Base-by-base conservation (phyloP, 2,329 filamentous ascomycete species). In the Trichoderma breve region DNA sequence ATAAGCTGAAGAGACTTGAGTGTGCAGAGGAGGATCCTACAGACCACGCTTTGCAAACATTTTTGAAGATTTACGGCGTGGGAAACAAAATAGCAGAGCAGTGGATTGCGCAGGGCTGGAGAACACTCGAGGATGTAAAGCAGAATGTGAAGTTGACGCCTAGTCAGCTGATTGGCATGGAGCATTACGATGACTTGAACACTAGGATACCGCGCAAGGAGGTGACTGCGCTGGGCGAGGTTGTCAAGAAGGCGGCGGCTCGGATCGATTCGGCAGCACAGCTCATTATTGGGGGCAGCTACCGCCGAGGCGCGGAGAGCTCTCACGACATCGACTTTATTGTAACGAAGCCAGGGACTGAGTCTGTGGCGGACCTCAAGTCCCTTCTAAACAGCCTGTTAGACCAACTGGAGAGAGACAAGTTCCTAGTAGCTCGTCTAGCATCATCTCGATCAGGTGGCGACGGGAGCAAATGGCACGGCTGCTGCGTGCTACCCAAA, bases 281-380 rank as follows among this genome's bases (percentile, higher is more conserved):
- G 79, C 83, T 93, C 71, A 92, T 94, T 62, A 87, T 97, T 62
- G 91, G 92, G 60, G 95, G 95, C 1, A 97, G 93, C 72, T 98
- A 97, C 79, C 89, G 95, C 28, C 89, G 95, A 34, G 95, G 95
- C 21, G 88, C 93, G 4, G 81, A 86, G 34, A 87, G 87, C 66
- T 96, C 90, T 7, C 90, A 93, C 3, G 95, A 98, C 78, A 92
- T 98, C 71, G 95, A 98, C 79, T 85, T 95, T 53, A 89, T 98
- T 73, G 87, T 98, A 73, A 97, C 93, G 1, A 92, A 91, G 77
- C 83, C 86, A 0, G 84, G 85, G 0, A 91, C 91, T 0, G 77
- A 74, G 0, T 82, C 84, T 1, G 80, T 87, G 6, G 80, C 83
- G 0, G 85, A 92, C 3, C 85, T 97, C 1, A 83, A 86, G 2